Base-by-base conservation (phyloP, 164 flowering plant species). In the Nymphaea colorata region DNA sequence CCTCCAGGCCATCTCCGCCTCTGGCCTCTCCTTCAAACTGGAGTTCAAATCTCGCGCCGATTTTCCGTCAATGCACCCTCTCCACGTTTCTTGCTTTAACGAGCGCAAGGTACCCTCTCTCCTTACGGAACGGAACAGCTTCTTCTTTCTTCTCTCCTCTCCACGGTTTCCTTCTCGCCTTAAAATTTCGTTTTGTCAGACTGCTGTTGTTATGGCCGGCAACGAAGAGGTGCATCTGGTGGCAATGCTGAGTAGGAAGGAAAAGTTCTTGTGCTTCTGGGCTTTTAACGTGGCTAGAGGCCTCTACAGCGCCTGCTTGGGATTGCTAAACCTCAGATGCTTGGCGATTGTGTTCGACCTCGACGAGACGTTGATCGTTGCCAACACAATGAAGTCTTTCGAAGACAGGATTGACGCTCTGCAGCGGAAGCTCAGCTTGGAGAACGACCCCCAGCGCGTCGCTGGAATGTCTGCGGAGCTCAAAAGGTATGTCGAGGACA, bases 361-460 rank as follows among this genome's bases (percentile, higher is more conserved):
- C 3, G 99, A 95, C 43, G 99, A 95, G 78, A 95, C 99, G 0
- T 88, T 95, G 16, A 90, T 95, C 72, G 99, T 95, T 70, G 99
- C 98, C 2, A 95, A 92, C 76, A 92, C 97, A 0, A 87, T 92
- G 98, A 88, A 85, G 75, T 95, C 98, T 3, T 95, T 95, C 65
- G 99, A 95, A 78, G 96, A 95, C 53, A 79, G 90, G 66, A 95
- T 95, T 42, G 98, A 95, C 42, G 77, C 75, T 62, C 78, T 95
- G 14, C 80, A 81, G 68, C 76, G 78, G 59, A 87, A 87, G 84
- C 80, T 95, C 75, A 75, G 75, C 0, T 78, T 86, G 5, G 97
- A 92, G 74, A 76, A 70, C 61, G 99, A 95, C 80, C 78, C 80
- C 0, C 61, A 81, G 70, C 72, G 96, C 62, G 64, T 72, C 6